Evolutionary conservation across 495 filamentous ascomycete species (phyloP), one percentile per base, ranked within the genome.

Genomic region (Talaromyces proteolyticus): DNA sequence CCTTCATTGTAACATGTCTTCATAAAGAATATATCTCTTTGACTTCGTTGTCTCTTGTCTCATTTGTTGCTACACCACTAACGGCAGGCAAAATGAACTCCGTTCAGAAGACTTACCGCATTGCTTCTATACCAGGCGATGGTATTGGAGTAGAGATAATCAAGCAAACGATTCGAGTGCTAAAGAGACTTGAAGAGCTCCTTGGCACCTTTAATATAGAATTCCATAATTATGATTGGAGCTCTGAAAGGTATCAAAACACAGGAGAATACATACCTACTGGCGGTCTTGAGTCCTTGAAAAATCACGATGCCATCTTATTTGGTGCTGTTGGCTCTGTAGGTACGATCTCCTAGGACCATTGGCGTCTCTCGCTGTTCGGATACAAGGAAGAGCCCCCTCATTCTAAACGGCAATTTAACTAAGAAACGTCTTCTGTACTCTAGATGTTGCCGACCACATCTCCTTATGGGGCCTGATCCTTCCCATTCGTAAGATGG

Each of bases 281-380:
- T 39, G 73, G 74, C 34, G 77, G 73, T 21, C 61, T 81, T 0
- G 70, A 75, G n/a, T 59, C 63, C 22, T 47, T 80, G 49, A 77
- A 74, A 65, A 72, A 67, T 51, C 71, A 72, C 41, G 69, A 81
- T 57, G 77, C 77, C 4, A 79, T 79, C 39, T 62, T 80, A 19
- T 81, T 81, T 49, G 77, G 77, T 4, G 73, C 76, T 22, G 77
- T 80, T 43, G 77, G 77, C 4, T 74, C 71, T n/a, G 77, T 74
- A 3, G 72, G 75, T 76, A 66, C 51, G 54, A 6, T 42, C 16
- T 21, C 6, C 26, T 29, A 6, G 5, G 26, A 29, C 26, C 5
- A 29, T 29, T n/a, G n/a, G n/a, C n/a, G n/a, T n/a, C n/a, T n/a
- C n/a, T n/a, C n/a, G n/a, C n/a, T n/a, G n/a, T n/a, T n/a, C n/a